Evolutionary conservation across 768 basidiomycete species (phyloP).

Genomic region (Gelatoporia subvermispora): DNA sequence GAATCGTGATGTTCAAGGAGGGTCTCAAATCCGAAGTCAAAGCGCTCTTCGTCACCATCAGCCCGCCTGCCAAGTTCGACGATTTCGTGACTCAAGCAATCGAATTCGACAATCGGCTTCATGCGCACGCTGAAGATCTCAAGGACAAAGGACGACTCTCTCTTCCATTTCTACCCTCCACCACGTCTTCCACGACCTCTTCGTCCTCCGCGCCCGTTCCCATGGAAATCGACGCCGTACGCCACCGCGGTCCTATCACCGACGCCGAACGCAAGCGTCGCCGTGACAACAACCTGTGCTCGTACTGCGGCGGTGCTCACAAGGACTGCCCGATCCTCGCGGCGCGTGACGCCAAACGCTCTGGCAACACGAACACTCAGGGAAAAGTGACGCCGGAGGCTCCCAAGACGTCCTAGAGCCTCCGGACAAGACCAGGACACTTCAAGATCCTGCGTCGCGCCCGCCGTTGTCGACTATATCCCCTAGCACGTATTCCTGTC

Average conservation of each 20-base stretch:
- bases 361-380: not conserved
- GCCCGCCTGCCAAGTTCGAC: constrained; percentile 1
- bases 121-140: not conserved
- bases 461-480: no score
- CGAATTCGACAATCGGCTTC: constrained; percentile 8
- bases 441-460: no score
- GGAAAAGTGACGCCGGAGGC: constrained; percentile 19
- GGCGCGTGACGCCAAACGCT: constrained; percentile 1
- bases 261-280: constrained; percentile 9
- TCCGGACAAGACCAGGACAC: constrained; percentile 7
- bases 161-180: no score
- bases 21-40: constrained; percentile 27
- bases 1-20: constrained; percentile 27
- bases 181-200: not conserved
- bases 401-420: constrained; percentile 12
- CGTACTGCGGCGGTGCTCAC: constrained; percentile 28
- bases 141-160: not conserved
- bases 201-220: not conserved
- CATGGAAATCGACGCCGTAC: no score
- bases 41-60: constrained; percentile 9
- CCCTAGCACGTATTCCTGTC: constrained; percentile 3
- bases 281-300: constrained; percentile 23
- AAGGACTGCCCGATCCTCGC: constrained; percentile 20
- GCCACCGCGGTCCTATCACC: constrained; percentile 1
- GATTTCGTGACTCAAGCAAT: constrained; percentile 1